These are phyloP conservation scores for Adansonia madagascariensis DNA, from an alignment of 441 rosid genomes.

Conservation along the genomic window DNA sequence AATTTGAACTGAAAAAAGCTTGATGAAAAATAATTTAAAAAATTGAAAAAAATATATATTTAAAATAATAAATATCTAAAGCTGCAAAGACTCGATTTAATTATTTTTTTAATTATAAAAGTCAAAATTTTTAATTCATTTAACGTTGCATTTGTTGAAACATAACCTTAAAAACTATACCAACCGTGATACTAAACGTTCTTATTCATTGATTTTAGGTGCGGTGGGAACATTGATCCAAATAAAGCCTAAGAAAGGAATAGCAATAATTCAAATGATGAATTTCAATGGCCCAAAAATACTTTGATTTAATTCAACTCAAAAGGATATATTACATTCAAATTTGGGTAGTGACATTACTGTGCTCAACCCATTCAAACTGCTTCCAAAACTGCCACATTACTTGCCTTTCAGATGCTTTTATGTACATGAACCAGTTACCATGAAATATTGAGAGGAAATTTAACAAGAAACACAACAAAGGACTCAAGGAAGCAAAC, in stretches of 20 bases:
- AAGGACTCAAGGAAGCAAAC: conserved; percentile 12
- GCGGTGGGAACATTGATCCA: no score
- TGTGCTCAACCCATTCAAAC: conserved; percentile 17
- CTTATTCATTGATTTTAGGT: no score
- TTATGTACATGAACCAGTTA: conserved; percentile 28
- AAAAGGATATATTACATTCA: conserved; percentile 12
- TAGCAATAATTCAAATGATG: not conserved
- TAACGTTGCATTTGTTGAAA: no score
- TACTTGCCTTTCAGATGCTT: not conserved
- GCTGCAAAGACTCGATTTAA: no score
- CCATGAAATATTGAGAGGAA: not conserved
- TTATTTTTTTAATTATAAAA: no score
- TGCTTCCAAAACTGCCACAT: conserved; percentile 12
- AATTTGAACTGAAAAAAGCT: no score
- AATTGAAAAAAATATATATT: no score
- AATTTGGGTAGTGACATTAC: not conserved
- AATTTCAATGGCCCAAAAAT: not conserved
- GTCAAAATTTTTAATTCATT: no score
- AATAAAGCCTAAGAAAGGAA: not conserved
- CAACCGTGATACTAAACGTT: no score
- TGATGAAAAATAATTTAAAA: no score
- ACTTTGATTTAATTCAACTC: not conserved
- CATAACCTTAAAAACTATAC: no score
- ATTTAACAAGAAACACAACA: conserved; percentile 13
- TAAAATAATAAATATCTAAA: no score